Percentiles rank a stretch among this genome's conserved stretches.
phyloP scores from a whole-genome alignment of 148 eudicot genomes.

The Nepenthes gracilis region DNA sequence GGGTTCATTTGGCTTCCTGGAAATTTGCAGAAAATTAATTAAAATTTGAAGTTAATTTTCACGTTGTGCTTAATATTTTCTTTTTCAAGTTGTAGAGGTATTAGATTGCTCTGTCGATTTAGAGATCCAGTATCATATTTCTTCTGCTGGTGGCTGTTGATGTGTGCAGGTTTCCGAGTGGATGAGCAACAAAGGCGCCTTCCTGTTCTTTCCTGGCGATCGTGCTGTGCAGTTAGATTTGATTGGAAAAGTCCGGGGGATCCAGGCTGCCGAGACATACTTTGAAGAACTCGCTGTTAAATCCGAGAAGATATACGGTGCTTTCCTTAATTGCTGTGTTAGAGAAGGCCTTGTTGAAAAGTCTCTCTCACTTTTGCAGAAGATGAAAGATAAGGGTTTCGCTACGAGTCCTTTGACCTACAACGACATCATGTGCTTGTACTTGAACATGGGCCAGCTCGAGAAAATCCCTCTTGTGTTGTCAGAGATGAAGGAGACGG shows the following conservation, averaged over 20 bases:
- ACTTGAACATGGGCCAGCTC: constrained; percentile 18
- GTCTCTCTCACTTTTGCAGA: constrained; percentile 23
- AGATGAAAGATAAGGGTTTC: constrained; percentile 38
- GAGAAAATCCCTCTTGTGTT: constrained; percentile 31
- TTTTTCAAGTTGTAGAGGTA: too few species aligned
- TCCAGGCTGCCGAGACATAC: constrained; percentile 43
- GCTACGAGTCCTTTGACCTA: constrained; percentile 25
- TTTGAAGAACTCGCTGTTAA: constrained; percentile 23
- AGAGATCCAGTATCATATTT: background rate
- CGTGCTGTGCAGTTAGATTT: constrained; percentile 38
- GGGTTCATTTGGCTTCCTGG: too few species aligned
- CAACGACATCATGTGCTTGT: constrained; percentile 40
- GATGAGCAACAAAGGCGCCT: constrained; percentile 23
- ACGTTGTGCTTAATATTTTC: too few species aligned
- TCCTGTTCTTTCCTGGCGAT: constrained; percentile 21
- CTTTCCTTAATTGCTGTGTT: constrained; percentile 43
- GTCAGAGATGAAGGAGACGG: constrained; percentile 29
- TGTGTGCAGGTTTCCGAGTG: constrained; percentile 43
- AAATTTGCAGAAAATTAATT: too few species aligned
- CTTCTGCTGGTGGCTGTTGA: constrained; percentile 7
- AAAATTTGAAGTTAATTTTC: too few species aligned
- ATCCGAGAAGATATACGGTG: constrained; percentile 40
- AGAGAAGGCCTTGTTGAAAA: constrained; percentile 30
- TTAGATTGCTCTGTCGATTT: background rate
- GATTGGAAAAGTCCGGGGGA: constrained; percentile 38